Evolutionary conservation across 371 early-diverging fungal species (phyloP), one percentile per base, ranked within the genome.

Genomic region (Saksenaea oblongispora): DNA sequence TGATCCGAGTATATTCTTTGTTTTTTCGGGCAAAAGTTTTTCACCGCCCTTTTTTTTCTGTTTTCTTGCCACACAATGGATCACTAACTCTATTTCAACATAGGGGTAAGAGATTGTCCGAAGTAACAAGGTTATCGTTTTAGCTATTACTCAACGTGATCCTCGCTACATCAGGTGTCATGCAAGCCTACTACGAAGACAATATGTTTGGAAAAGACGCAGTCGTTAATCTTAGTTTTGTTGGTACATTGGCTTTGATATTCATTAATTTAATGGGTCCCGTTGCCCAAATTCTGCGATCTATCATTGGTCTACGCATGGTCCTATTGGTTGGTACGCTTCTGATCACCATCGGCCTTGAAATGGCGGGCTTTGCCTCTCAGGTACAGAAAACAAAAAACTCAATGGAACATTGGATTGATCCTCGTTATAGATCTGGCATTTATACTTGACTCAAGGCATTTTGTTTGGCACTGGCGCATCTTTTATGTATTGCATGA

Each of bases 381-480:
- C 44, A 77, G 67, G 71, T 71, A 64, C 34, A 31, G 26, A 4
- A 53, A 31, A 11, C 36, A 2, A 31, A 31, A 31, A 31, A 7
- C 7, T 31, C 31, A 7, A 31, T 26, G 24, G 10, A 44, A 58
- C 5, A 14, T 34, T n/a, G 18, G 1, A 55, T 27, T 13, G 13
- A 11, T 14, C 18, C 22, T 15, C n/a, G 7, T 17, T 26, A 26
- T 5, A 66, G 58, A 75, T 75, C 1, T 90, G 90, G 91, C 89
- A 90, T 27, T 61, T 90, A 34, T 81, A 85, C 34, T 57, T 92
- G 2, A 84, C 90, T 1, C 91, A 91, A 70, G 92, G 91, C 14
- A 59, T 92, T 2, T 41, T 90, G 13, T 87, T 89, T 70, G 87
- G 87, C 0, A 18, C 83, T 0, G 91, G 91, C 22, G 87, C 86